phyloP scores from a whole-genome alignment of 495 filamentous ascomycete genomes.

The Penicillium maclennaniae region DNA sequence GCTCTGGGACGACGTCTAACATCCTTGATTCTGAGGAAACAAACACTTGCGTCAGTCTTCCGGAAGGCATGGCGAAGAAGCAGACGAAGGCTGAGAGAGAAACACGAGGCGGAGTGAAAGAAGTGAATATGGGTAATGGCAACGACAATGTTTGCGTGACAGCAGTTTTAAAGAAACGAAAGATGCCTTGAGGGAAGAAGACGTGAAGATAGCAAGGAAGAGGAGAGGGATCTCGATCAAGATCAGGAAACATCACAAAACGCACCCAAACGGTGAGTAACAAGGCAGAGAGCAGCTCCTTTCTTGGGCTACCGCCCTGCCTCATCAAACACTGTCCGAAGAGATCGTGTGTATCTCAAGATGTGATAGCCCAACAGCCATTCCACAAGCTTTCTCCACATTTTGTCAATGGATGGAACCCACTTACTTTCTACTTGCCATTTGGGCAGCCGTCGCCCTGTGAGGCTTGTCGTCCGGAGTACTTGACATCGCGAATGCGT shows the following conservation, averaged over 20 bases:
- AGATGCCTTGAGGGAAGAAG: slow-evolving; percentile 2
- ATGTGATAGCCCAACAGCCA: background rate
- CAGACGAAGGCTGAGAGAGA: background rate
- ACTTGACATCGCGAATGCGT: slow-evolving; percentile 36
- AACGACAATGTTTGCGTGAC: background rate
- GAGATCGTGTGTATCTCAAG: background rate
- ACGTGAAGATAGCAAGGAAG: background rate
- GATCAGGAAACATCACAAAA: slow-evolving; percentile 1
- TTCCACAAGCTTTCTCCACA: background rate
- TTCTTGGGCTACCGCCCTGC: background rate
- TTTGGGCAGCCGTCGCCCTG: slow-evolving; percentile 49
- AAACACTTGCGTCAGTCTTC: slow-evolving; percentile 3
- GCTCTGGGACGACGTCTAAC: slow-evolving; percentile 29
- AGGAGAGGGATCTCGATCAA: background rate
- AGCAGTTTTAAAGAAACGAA: background rate
- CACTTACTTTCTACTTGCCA: slow-evolving; percentile 53
- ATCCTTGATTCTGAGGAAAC: slow-evolving; percentile 35
- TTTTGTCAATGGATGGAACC: background rate
- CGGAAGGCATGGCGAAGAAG: background rate
- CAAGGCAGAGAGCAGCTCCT: background rate
- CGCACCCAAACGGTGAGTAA: background rate
- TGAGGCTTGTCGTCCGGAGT: slow-evolving; percentile 46
- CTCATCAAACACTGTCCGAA: background rate
- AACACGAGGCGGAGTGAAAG: background rate
- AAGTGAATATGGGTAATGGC: background rate